Base-by-base conservation (phyloP, 345 rosid species). In the Gossypium arboreum region DNA sequence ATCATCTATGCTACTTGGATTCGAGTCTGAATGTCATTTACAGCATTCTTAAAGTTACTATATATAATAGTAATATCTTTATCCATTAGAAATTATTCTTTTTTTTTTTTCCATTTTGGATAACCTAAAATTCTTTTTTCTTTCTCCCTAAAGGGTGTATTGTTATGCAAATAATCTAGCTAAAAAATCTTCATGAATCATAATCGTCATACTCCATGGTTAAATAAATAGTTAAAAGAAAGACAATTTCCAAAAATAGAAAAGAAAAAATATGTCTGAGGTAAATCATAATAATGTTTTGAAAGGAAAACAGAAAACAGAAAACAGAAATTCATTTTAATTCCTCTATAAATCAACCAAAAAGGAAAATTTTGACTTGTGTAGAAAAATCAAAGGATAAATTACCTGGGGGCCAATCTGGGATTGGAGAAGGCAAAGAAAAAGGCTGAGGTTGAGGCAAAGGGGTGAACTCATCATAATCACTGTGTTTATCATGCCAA, bases 331-430 rank as follows among this genome's bases (percentile, higher is more conserved):
- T 13, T 67, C 39, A 7, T 12, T 67, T 47, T 67, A 67, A 47
- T 20, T 67, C 16, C 25, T 34, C 18, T 5, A 29, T 13, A 67
- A 47, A 67, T 20, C 3, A 22, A 24, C 18, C 22, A 45, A 25
- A 22, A 39, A 34, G 41, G 41, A 34, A 34, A 5, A 13, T 11
- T 25, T 13, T 17, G 48, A 18, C 24, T 66, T 39, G 52, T 3
- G 16, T 43, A 56, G 22, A 20, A 44, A 41, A 39, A 34, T 52
- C 29, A 65, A 17, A 9, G 72, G 15, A 56, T 10, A 10, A 20
- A 57, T 34, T 79, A 91, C 97, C 97, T 81, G 82, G 85, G 71
- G 97, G 92, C 94, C 94, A 91, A 22, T 81, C 25, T 29, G 97
- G 97, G 73, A 91, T 72, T 10, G 91, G 84, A 48, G 87, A 79